Base-by-base conservation (phyloP, 192 early-diverging fungal genomes). In the Coemansia sp. region DNA sequence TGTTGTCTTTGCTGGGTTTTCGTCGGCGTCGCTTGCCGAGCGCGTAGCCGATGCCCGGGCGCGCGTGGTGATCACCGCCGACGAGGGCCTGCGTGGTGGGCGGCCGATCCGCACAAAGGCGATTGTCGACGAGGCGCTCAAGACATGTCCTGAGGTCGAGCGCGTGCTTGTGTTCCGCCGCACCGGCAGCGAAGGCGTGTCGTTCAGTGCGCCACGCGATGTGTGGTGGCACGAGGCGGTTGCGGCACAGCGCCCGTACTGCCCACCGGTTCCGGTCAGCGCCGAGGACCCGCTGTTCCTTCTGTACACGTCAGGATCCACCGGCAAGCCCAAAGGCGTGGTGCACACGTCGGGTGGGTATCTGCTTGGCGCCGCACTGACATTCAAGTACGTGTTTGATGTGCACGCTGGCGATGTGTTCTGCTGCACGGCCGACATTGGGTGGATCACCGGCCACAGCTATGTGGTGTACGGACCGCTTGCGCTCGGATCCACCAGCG, bases 1-100 rank as follows among this genome's bases (percentile, higher is more conserved):
- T 21, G 96, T 98, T 45, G 90, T 98, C 64, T 98, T 98, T 87
- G 96, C 96, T 9, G 96, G 96, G 33, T 98, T 98, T 84, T 94
- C 92, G 39, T 87, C 95, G 42, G 91, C 94, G 34, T 92, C 95
- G 7, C 84, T 98, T 25, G 90, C 94, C 43, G 94, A 96, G 82
- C 93, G 96, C 71, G 91, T 98, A 45, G 71, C 84, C 28, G 95
- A 98, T 62, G 90, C 90, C 48, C 77, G 83, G 43, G 91, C 90
- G 63, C 86, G 86, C 64, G 61, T 98, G 21, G 85, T 98, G 26
- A 86, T 98, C 61, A 98, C 96, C 0, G 88, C 96, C 62, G 95
- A 98, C 78, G 94, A 98, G 81, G 94, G 96, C 58, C 84, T 88
- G 51, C 92, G 96, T 56, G 94, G 94, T 66, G 89, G 95, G 34